Conservation (phyloP, 1,139 yeast species). For the Barnettozyma hawaiiensis region DNA sequence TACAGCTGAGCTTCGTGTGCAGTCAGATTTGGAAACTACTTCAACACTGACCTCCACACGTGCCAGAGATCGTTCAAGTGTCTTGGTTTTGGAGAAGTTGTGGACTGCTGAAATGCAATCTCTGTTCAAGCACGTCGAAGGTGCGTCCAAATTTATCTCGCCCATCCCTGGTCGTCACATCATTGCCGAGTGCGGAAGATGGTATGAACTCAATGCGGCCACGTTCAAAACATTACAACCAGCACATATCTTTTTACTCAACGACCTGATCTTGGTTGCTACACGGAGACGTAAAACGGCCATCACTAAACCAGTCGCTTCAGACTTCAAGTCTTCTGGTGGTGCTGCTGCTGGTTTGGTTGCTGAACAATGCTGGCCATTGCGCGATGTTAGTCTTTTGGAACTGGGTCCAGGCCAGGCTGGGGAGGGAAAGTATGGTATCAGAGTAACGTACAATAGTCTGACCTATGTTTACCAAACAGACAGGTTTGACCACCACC, state of each 20-base stretch:
- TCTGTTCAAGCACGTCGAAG: conserved; percentile 79
- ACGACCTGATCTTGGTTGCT: conserved; percentile 74
- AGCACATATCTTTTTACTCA: conserved; percentile 69
- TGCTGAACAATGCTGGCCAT: conserved; percentile 78
- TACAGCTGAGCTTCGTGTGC: conserved; percentile 58
- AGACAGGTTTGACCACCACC: conserved; percentile 23
- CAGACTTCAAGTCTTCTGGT: conserved; percentile 4
- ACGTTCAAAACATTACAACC: conserved; percentile 81
- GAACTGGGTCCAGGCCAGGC: conserved; percentile 29
- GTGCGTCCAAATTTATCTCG: conserved; percentile 78
- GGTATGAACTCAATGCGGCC: conserved; percentile 85
- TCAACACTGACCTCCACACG: conserved; percentile 8
- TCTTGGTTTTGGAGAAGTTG: conserved; percentile 66
- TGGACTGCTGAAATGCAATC: conserved; percentile 75
- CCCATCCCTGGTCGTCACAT: conserved; percentile 80
- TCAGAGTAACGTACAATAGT: conserved; percentile 44
- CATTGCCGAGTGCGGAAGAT: conserved; percentile 71
- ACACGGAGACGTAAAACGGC: conserved; percentile 44
- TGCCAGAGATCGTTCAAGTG: conserved; percentile 54
- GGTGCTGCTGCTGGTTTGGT: conserved; percentile 35
- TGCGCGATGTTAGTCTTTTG: conserved; percentile 54
- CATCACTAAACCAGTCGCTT: conserved; percentile 22
- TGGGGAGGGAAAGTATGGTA: conserved; percentile 32
- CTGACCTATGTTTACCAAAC: conserved; percentile 48
- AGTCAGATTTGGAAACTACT: conserved; percentile 32